Conservation (phyloP, 441 rosid genomes). For the Corymbia citriodora region DNA sequence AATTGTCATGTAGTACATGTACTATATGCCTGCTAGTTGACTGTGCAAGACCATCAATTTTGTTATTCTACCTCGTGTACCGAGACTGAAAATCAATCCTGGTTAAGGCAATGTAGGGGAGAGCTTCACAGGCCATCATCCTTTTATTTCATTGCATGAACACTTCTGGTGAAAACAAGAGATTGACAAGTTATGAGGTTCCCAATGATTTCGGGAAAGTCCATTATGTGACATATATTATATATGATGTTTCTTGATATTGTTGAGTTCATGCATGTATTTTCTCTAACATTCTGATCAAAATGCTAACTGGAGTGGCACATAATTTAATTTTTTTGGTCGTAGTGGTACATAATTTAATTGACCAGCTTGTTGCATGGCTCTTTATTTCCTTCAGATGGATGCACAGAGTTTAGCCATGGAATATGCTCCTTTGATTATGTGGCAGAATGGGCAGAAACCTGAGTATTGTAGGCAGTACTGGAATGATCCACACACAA, state of each 20-base stretch:
- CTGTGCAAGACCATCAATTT: neutral
- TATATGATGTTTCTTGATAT: neutral
- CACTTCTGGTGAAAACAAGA: neutral
- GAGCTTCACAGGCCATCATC: neutral
- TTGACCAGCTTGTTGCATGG: neutral
- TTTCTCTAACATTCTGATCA: neutral
- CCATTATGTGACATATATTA: neutral
- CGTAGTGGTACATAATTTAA: neutral
- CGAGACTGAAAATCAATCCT: neutral
- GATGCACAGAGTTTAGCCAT: slow-evolving; percentile 81
- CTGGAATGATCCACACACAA: slow-evolving; percentile 54
- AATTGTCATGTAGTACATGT: neutral
- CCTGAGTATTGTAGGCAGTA: slow-evolving; percentile 64
- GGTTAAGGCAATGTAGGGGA: neutral
- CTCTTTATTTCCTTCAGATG: slow-evolving; percentile 46
- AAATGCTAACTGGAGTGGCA: neutral
- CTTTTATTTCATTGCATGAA: neutral
- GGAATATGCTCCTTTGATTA: slow-evolving; percentile 82
- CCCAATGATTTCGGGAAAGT: neutral
- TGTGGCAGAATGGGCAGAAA: slow-evolving; percentile 73
- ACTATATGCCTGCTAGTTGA: neutral
- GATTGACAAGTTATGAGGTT: neutral
- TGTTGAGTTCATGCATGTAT: neutral
- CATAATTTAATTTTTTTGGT: neutral
- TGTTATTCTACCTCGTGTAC: neutral